phyloP scores from a whole-genome alignment of 768 basidiomycete species.

The Rhizopogon sp. region DNA sequence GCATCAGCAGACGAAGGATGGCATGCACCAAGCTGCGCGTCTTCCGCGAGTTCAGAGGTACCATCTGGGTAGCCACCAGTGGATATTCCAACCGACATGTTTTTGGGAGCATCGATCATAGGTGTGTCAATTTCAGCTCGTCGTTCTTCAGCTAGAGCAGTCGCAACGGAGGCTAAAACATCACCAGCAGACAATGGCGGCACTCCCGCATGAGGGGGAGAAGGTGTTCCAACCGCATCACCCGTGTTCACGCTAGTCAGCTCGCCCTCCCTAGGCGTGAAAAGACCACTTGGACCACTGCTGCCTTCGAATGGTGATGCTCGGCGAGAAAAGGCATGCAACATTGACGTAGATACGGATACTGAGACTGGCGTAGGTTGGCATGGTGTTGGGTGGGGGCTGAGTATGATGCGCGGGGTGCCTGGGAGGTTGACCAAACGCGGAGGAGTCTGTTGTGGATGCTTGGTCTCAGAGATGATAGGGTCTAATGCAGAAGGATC shows the following conservation, averaged over 20 bases:
- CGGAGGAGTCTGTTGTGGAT: slow-evolving; percentile 3
- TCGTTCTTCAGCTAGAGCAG: not conserved
- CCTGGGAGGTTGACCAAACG: slow-evolving; percentile 17
- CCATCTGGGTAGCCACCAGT: not conserved
- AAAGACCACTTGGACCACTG: slow-evolving; percentile 27
- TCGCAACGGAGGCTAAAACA: not conserved
- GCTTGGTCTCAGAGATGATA: slow-evolving; percentile 9
- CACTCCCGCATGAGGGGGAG: not conserved
- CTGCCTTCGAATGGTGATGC: slow-evolving; percentile 1
- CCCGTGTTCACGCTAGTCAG: not conserved
- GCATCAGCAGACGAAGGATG: not conserved
- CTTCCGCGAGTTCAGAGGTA: not conserved
- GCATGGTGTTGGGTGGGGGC: slow-evolving; percentile 8
- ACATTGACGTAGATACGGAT: slow-evolving; percentile 14
- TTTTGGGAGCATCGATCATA: not conserved
- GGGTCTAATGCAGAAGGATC: slow-evolving; percentile 37
- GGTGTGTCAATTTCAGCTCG: not conserved
- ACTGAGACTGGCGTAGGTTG: slow-evolving; percentile 9
- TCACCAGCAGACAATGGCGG: not conserved
- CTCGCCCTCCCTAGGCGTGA: slow-evolving; percentile 27
- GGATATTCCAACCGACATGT: not conserved
- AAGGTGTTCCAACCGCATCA: not conserved
- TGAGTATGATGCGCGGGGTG: slow-evolving; percentile 12
- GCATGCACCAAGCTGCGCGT: not conserved
- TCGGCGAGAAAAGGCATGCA: slow-evolving; percentile 16